A percentile compares a stretch with the other conserved stretches of the same genome.
Conservation (phyloP, 306 rosid species). For the Fragaria iinumae region DNA sequence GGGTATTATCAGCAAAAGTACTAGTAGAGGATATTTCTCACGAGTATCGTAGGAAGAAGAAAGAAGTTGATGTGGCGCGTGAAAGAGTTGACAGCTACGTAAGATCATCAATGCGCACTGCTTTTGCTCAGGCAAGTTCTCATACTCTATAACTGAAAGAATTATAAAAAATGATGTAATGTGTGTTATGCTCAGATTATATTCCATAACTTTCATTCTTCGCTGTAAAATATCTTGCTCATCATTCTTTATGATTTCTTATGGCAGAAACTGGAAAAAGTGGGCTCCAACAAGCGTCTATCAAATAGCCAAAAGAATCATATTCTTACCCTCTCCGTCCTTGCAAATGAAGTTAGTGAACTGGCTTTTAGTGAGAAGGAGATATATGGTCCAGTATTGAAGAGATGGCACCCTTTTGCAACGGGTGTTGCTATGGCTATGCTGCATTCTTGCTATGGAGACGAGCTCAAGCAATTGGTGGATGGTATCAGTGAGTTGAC, state of each 20-base stretch:
- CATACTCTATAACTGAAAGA: background rate
- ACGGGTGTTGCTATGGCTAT: slow-evolving; percentile 86
- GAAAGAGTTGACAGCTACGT: slow-evolving; percentile 68
- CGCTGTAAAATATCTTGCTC: slow-evolving; percentile 24
- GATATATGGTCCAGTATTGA: slow-evolving; percentile 70
- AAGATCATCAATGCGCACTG: slow-evolving; percentile 70
- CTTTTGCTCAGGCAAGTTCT: slow-evolving; percentile 79
- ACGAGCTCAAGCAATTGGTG: slow-evolving; percentile 72
- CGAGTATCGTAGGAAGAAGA: slow-evolving; percentile 44
- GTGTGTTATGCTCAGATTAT: background rate
- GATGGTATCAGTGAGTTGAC: slow-evolving; percentile 61
- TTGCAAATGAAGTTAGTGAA: slow-evolving; percentile 65
- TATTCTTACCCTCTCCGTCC: slow-evolving; percentile 54
- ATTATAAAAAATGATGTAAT: background rate
- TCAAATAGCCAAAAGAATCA: slow-evolving; percentile 57
- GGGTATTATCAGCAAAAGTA: slow-evolving; percentile 66
- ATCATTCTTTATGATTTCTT: slow-evolving; percentile 38
- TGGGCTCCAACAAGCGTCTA: slow-evolving; percentile 43
- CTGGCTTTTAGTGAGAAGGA: slow-evolving; percentile 73
- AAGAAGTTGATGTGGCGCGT: slow-evolving; percentile 45
- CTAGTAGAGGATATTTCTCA: slow-evolving; percentile 53
- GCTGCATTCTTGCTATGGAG: slow-evolving; percentile 82
- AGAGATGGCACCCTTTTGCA: slow-evolving; percentile 88
- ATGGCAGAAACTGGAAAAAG: slow-evolving; percentile 68
- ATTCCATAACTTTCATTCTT: background rate